These are phyloP conservation scores for Niebla homalea DNA, from an alignment of 495 filamentous ascomycete species.

Conservation along the genomic window DNA sequence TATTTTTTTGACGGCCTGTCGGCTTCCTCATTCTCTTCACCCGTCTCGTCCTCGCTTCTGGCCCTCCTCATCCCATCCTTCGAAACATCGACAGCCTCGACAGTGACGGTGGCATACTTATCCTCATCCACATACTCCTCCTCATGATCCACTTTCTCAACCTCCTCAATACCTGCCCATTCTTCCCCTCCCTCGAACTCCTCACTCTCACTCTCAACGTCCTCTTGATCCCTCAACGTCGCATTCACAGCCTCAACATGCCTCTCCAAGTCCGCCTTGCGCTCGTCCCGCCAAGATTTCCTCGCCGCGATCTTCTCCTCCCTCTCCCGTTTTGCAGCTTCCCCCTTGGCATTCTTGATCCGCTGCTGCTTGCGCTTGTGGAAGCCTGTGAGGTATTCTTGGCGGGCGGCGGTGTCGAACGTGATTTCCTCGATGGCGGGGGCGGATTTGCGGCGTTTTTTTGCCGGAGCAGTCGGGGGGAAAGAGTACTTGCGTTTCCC, in stretches of 20 bases:
- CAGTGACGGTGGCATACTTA: constrained; percentile 81
- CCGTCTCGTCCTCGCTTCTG: constrained; percentile 26
- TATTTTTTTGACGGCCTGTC: constrained; percentile 17
- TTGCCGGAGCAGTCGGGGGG: constrained; percentile 23
- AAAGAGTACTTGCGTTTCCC: no score
- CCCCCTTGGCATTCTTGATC: constrained; percentile 67
- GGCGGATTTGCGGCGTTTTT: constrained; percentile 52
- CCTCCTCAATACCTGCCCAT: constrained; percentile 50
- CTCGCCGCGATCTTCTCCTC: constrained; percentile 59
- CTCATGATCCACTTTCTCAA: constrained; percentile 56
- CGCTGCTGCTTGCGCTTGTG: constrained; percentile 85
- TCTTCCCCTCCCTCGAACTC: constrained; percentile 32
- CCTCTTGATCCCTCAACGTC: constrained; percentile 29
- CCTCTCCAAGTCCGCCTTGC: constrained; percentile 62
- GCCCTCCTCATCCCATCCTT: constrained; percentile 52
- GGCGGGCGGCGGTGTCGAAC: constrained; percentile 59
- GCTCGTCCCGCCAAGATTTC: constrained; percentile 68
- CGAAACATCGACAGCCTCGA: constrained; percentile 77
- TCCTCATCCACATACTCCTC: constrained; percentile 96
- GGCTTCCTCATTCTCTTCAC: constrained; percentile 29
- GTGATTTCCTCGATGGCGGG: constrained; percentile 58
- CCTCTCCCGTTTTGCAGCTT: constrained; percentile 55
- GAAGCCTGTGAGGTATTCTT: constrained; percentile 87
- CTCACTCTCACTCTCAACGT: constrained; percentile 8
- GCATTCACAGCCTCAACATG: constrained; percentile 62